Evolutionary conservation across 2,329 filamentous ascomycete genomes (phyloP).

Genomic region (Botryotinia globosa): DNA sequence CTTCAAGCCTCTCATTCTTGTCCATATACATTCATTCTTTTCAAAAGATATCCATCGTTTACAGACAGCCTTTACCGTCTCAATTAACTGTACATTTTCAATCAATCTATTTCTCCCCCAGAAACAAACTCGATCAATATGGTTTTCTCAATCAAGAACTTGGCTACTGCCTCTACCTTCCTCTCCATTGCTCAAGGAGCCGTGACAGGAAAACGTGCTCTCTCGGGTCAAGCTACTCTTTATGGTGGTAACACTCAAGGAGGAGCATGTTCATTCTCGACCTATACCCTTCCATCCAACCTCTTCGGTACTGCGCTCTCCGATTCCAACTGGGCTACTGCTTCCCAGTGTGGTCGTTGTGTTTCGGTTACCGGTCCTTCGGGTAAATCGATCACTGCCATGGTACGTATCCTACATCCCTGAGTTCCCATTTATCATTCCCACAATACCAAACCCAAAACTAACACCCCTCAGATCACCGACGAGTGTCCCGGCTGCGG

Average conservation of each 20-base stretch:
- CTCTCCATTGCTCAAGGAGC: conserved; percentile 35
- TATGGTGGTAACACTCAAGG: conserved; percentile 56
- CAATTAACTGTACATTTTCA: background rate
- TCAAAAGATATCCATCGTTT: conserved; percentile 10
- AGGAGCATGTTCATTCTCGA: conserved; percentile 62
- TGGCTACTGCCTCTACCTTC: conserved; percentile 23
- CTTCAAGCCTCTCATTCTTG: conserved; percentile 4
- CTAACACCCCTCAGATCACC: conserved; percentile 44
- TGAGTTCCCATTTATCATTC: background rate
- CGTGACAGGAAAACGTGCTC: conserved; percentile 28
- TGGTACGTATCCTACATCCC: conserved; percentile 47
- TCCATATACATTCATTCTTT: background rate
- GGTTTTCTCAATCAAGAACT: conserved; percentile 30
- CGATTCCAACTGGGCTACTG: conserved; percentile 53
- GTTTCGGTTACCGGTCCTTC: conserved; percentile 56
- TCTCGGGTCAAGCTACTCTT: conserved; percentile 48
- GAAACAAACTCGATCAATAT: conserved; percentile 27
- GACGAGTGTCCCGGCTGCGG: conserved; percentile 57
- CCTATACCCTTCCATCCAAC: conserved; percentile 57
- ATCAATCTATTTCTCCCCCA: background rate
- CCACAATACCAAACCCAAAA: background rate
- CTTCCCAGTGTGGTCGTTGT: conserved; percentile 59
- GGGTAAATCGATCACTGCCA: conserved; percentile 59
- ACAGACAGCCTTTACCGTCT: background rate
- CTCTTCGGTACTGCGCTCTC: conserved; percentile 62